phyloP scores from a whole-genome alignment of 1,284 basidiomycete species.

The Porogramme epimiltina region DNA sequence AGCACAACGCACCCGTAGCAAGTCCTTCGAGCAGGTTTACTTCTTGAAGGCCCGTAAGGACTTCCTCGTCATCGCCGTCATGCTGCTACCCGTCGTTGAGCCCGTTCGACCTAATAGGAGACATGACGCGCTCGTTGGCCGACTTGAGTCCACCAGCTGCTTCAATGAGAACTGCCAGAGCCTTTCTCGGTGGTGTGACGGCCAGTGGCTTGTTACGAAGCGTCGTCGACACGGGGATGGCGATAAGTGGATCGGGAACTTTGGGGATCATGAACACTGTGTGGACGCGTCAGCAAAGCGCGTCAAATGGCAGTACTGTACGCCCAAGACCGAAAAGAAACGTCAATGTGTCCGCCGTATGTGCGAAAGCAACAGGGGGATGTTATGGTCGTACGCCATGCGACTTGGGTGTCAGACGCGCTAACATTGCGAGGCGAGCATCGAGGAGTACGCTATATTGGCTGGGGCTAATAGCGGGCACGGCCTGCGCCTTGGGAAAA shows the following conservation, averaged over 20 bases:
- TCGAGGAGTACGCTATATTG: too few relatives aligned
- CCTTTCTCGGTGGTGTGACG: conserved; percentile 51
- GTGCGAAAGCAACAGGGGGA: too few relatives aligned
- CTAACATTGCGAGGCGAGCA: too few relatives aligned
- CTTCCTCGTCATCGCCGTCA: conserved; percentile 32
- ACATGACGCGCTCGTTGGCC: conserved; percentile 10
- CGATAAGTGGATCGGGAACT: conserved; percentile 74
- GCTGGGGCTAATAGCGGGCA: too few relatives aligned
- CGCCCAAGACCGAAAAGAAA: too few relatives aligned
- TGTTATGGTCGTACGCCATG: too few relatives aligned
- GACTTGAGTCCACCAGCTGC: conserved; percentile 35
- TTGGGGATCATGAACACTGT: conserved; percentile 75
- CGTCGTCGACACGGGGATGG: conserved; percentile 79
- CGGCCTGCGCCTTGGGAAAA: too few relatives aligned
- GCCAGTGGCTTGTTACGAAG: conserved; percentile 71
- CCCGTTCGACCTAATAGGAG: conserved; percentile 18
- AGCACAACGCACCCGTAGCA: conserved; percentile 51
- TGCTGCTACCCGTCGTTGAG: conserved; percentile 1
- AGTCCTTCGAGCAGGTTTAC: conserved; percentile 79
- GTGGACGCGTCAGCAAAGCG: neutral
- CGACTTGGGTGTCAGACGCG: too few relatives aligned
- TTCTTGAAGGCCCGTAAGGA: conserved; percentile 66
- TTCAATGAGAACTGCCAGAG: conserved; percentile 47
- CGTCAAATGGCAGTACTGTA: too few relatives aligned
- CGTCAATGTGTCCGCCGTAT: too few relatives aligned